Evolutionary conservation across 495 filamentous ascomycete genomes (phyloP), one percentile per base, ranked within the genome.

Genomic region (Lepidopterella palustris): DNA sequence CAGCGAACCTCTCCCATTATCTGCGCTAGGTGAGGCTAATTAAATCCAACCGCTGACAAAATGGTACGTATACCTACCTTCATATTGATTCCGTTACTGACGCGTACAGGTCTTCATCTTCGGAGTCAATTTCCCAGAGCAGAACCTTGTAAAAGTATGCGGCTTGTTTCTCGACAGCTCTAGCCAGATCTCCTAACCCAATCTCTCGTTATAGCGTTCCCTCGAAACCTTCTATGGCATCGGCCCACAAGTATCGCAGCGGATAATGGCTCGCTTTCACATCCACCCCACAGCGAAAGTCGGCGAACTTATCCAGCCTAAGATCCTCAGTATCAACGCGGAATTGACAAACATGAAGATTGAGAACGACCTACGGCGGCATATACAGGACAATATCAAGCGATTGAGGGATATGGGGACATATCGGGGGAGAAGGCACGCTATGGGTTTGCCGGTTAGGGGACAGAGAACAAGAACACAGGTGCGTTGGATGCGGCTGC

Each of bases 261-360:
- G 85, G 55, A 82, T 98, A 58, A 83, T 97, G 67, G 88, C 95
- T 64, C 90, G 88, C 66, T 85, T 88, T 74, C 82, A 83, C 69
- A 95, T 98, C 73, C 88, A 95, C 74, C 83, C 87, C 21, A 84
- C 79, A 45, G 89, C 89, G 59, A 84, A 82, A 69, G 77, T 97
- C 55, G 84, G 86, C 69, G 77, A 80, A 2, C 76, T 98, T 9
- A 76, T 78, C 53, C 81, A 82, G 59, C 84, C 87, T 69, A 87
- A 87, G 59, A 75, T 95, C 59, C 82, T 86, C 20, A 85, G 88
- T 49, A 78, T 98, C 55, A 89, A 83, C n/a, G 84, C 84, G 42
- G 88, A 91, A 67, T 78, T 98, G 39, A 88, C 92, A 5, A 85
- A 84, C 10, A 91, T 98, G 91, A 95, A 86, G 42, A 90, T 96